Conservation (phyloP, 768 basidiomycete species). For the Tylopilus rubrobrunneus region DNA sequence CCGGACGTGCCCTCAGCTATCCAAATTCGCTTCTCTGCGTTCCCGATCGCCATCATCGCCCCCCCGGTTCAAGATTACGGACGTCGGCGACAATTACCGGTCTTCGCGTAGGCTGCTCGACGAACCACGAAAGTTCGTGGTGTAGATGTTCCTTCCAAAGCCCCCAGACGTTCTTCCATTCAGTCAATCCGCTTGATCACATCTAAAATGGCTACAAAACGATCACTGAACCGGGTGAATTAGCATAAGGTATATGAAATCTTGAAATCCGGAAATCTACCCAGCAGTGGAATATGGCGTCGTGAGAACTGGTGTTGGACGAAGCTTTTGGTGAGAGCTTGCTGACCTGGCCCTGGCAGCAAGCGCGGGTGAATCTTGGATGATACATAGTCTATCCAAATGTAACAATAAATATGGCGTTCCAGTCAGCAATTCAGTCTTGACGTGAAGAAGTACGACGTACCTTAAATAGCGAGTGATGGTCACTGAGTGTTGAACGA, state of each 20-base stretch:
- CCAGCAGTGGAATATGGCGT: not conserved
- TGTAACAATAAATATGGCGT: no score
- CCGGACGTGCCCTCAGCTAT: not conserved
- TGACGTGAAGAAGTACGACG: no score
- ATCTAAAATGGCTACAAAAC: not conserved
- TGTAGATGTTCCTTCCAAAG: no score
- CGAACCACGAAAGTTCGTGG: no score
- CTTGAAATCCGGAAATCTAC: not conserved
- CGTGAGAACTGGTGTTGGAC: not conserved
- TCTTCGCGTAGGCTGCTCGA: no score
- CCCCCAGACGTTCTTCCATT: no score
- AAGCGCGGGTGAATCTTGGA: not conserved
- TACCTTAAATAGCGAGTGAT: no score
- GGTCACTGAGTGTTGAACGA: no score
- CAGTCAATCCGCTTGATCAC: not conserved
- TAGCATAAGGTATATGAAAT: not conserved
- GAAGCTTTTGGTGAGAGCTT: not conserved
- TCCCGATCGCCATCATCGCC: not conserved
- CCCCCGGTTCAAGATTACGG: not conserved
- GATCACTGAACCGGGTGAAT: not conserved
- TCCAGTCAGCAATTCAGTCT: no score
- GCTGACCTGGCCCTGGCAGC: not conserved
- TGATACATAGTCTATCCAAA: not conserved
- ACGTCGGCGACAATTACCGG: no score
- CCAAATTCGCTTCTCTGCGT: not conserved